phyloP scores from a whole-genome alignment of 2,329 filamentous ascomycete genomes.

The Penicillium sp. region DNA sequence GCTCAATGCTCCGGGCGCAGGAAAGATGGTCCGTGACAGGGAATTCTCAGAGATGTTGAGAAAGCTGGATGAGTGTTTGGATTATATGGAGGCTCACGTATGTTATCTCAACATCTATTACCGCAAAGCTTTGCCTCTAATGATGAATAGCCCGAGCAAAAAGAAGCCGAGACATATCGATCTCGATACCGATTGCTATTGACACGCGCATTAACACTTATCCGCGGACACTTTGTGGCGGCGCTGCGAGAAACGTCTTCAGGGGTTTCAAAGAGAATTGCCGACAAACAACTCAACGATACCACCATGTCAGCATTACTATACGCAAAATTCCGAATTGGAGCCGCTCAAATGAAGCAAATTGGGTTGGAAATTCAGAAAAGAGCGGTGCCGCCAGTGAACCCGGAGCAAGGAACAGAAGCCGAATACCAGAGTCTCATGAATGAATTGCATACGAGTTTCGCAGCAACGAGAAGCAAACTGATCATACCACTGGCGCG shows the following conservation, averaged over 20 bases:
- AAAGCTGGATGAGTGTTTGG: conserved; percentile 84
- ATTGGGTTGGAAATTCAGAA: conserved; percentile 67
- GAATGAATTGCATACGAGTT: conserved; percentile 62
- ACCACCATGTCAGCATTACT: conserved; percentile 67
- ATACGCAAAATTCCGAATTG: conserved; percentile 67
- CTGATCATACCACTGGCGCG: conserved; percentile 60
- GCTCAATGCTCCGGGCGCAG: conserved; percentile 86
- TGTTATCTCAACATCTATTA: conserved; percentile 26
- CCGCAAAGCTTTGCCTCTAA: neutral
- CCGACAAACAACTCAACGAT: conserved; percentile 65
- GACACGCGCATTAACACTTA: conserved; percentile 62
- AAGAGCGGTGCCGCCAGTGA: conserved; percentile 57
- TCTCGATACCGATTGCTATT: conserved; percentile 82
- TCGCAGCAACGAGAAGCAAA: conserved; percentile 55
- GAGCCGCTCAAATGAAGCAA: conserved; percentile 61
- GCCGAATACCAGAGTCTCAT: conserved; percentile 64
- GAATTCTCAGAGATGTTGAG: conserved; percentile 84
- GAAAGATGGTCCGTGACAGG: conserved; percentile 75
- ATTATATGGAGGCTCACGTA: conserved; percentile 86
- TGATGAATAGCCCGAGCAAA: conserved; percentile 64
- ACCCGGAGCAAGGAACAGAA: conserved; percentile 55
- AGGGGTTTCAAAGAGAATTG: conserved; percentile 60
- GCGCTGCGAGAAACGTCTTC: conserved; percentile 60
- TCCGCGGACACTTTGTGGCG: conserved; percentile 63
- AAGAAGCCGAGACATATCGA: conserved; percentile 81